These are phyloP conservation scores for Rutstroemia sp. DNA, from an alignment of 2,329 filamentous ascomycete species.

Conservation along the genomic window DNA sequence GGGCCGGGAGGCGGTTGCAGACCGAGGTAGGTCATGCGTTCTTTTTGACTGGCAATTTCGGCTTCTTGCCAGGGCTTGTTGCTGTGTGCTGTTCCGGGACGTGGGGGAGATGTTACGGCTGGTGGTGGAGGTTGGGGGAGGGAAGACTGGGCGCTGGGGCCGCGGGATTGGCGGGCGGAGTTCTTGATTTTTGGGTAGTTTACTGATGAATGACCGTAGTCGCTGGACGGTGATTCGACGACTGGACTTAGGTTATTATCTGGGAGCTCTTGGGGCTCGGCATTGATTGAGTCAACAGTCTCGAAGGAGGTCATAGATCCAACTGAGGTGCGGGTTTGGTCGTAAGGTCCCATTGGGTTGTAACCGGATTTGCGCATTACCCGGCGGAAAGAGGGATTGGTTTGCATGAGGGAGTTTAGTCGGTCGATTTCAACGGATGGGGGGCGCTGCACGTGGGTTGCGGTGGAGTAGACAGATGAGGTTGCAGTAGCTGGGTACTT, in stretches of 20 bases:
- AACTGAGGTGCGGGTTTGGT: constrained; percentile 11
- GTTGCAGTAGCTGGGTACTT: constrained; percentile 1
- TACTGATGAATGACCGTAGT: constrained; percentile 18
- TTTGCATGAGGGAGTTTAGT: constrained; percentile 6
- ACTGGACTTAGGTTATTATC: constrained; percentile 25
- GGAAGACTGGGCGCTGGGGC: constrained; percentile 1
- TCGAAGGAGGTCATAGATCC: constrained; percentile 18
- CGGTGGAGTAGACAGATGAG: constrained; percentile 1
- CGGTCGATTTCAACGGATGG: constrained; percentile 1
- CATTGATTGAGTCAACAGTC: constrained; percentile 8
- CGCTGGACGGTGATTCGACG: constrained; percentile 23
- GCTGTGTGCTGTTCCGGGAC: not conserved
- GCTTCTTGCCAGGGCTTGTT: constrained; percentile 21
- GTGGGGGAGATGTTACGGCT: constrained; percentile 12
- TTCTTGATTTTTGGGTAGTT: constrained; percentile 24
- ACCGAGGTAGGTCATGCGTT: constrained; percentile 3
- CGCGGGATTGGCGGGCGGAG: constrained; percentile 4
- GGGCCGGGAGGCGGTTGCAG: not conserved
- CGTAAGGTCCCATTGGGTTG: constrained; percentile 21
- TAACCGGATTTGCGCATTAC: constrained; percentile 9
- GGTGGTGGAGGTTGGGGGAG: constrained; percentile 17
- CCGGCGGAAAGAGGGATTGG: constrained; percentile 6
- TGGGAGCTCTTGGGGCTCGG: constrained; percentile 5
- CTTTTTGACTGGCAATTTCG: constrained; percentile 19
- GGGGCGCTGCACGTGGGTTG: not conserved